These are phyloP conservation scores for Leccinum griseonigrum DNA, from an alignment of 1,284 basidiomycete species.

Conservation along the genomic window DNA sequence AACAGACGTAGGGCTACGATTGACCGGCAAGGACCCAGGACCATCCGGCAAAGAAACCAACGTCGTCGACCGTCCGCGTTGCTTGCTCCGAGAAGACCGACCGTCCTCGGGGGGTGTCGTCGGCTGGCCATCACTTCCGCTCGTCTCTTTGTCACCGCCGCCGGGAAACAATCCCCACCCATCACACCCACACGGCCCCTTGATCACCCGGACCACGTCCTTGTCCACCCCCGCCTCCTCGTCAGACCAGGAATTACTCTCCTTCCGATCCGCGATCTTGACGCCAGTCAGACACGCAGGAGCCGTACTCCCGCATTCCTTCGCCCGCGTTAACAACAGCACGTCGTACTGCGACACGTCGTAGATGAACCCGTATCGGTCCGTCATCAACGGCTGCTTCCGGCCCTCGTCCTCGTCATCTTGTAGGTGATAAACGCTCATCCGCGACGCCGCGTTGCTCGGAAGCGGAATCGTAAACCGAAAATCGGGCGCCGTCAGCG, in stretches of 20 bases:
- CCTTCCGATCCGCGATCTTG: constrained; percentile 78
- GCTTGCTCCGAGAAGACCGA: constrained; percentile 37
- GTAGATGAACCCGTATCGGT: constrained; percentile 95
- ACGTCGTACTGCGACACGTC: constrained; percentile 81
- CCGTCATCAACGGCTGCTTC: constrained; percentile 70
- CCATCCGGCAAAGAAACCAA: constrained; percentile 33
- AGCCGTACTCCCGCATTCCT: constrained; percentile 70
- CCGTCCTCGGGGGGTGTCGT: constrained; percentile 18
- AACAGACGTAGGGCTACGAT: constrained; percentile 42
- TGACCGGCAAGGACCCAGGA: neutral
- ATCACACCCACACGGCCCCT: constrained; percentile 57
- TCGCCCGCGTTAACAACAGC: constrained; percentile 70
- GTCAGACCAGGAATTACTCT: constrained; percentile 73
- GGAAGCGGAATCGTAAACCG: constrained; percentile 57
- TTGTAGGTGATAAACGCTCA: constrained; percentile 45
- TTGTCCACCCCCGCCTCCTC: constrained; percentile 42
- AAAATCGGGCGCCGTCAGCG: constrained; percentile 67
- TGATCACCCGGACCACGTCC: constrained; percentile 55
- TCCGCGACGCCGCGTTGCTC: constrained; percentile 48
- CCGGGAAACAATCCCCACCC: constrained; percentile 32
- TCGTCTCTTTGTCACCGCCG: constrained; percentile 5
- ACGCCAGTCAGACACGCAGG: constrained; percentile 86
- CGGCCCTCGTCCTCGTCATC: constrained; percentile 43
- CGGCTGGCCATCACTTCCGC: constrained; percentile 8
- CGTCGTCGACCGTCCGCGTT: constrained; percentile 36